phyloP scores from a whole-genome alignment of 2,329 filamentous ascomycete genomes.

The Nectriaceae sp. region DNA sequence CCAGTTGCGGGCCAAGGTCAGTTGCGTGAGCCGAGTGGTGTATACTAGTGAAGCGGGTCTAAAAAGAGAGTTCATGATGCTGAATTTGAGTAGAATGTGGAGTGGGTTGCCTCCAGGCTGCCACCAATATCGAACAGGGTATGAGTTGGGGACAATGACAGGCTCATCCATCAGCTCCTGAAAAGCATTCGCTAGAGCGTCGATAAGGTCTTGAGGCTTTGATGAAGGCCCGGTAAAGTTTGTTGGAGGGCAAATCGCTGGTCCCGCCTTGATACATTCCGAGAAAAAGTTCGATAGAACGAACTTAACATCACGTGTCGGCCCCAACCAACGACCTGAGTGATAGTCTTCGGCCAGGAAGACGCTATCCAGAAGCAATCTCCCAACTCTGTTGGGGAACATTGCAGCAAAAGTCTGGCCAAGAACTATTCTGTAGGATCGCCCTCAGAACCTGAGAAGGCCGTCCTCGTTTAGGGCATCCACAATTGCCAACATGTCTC shows the following conservation, averaged over 20 bases:
- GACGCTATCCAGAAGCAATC: slow-evolving; percentile 34
- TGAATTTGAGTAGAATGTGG: too few species aligned
- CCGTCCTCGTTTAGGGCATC: slow-evolving; percentile 43
- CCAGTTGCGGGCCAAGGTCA: slow-evolving; percentile 35
- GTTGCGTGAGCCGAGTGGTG: slow-evolving; percentile 40
- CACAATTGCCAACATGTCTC: slow-evolving; percentile 47
- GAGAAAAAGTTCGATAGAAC: slow-evolving; percentile 19
- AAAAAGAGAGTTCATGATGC: slow-evolving; percentile 11
- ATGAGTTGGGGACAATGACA: too few species aligned
- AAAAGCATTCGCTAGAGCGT: slow-evolving; percentile 19
- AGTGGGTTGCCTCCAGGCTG: too few species aligned
- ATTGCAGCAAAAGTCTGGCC: slow-evolving; percentile 41
- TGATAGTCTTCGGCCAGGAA: slow-evolving; percentile 36
- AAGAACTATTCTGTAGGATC: slow-evolving; percentile 41
- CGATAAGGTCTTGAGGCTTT: slow-evolving; percentile 24
- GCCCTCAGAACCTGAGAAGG: slow-evolving; percentile 37
- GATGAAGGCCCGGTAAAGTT: slow-evolving; percentile 26
- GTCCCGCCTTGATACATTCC: slow-evolving; percentile 25
- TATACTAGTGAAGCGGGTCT: slow-evolving; percentile 36
- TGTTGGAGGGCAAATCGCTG: slow-evolving; percentile 11
- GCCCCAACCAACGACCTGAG: slow-evolving; percentile 16
- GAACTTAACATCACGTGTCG: not conserved
- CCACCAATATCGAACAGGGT: too few species aligned
- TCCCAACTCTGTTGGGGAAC: slow-evolving; percentile 39
- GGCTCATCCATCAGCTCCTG: not conserved